These are phyloP conservation scores for Sphagnum tenellum DNA, from an alignment of 225 moss, liverwort and hornwort species.

Conservation along the genomic window DNA sequence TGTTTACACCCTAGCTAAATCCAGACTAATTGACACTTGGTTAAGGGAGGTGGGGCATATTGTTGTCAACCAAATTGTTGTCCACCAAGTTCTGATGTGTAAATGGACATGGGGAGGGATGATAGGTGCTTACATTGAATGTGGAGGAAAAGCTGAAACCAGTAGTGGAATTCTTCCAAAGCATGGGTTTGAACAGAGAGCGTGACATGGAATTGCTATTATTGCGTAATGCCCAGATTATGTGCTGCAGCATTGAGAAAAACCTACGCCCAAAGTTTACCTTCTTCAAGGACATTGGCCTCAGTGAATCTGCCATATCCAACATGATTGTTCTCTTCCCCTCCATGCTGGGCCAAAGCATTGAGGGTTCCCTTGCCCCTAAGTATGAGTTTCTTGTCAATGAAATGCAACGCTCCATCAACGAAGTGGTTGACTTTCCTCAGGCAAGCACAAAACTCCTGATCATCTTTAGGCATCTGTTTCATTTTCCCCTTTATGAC, in stretches of 20 bases:
- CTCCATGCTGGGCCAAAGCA: conserved; percentile 77
- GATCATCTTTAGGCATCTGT: no score
- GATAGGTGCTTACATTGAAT: conserved; percentile 70
- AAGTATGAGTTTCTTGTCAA: conserved; percentile 49
- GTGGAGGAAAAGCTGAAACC: conserved; percentile 74
- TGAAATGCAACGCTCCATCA: conserved; percentile 56
- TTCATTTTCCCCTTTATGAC: no score
- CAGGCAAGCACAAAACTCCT: conserved; percentile 26
- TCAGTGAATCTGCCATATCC: conserved; percentile 46
- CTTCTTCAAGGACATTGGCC: conserved; percentile 36
- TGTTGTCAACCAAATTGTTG: no score
- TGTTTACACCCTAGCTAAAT: no score
- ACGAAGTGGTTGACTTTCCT: conserved; percentile 64
- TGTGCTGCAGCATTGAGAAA: conserved; percentile 81
- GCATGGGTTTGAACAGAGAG: conserved; percentile 63
- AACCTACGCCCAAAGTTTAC: conserved; percentile 71
- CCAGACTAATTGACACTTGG: no score
- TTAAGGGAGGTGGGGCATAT: no score
- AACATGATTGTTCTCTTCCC: conserved; percentile 77
- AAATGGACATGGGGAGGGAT: conserved; percentile 5
- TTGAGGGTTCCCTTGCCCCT: conserved; percentile 55
- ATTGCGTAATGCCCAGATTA: conserved; percentile 59
- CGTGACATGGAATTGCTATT: conserved; percentile 66
- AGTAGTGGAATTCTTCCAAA: conserved; percentile 68
- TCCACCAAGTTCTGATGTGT: conserved; percentile 1